Evolutionary conservation across 495 filamentous ascomycete genomes (phyloP).

Genomic region (Penicillium parvum): DNA sequence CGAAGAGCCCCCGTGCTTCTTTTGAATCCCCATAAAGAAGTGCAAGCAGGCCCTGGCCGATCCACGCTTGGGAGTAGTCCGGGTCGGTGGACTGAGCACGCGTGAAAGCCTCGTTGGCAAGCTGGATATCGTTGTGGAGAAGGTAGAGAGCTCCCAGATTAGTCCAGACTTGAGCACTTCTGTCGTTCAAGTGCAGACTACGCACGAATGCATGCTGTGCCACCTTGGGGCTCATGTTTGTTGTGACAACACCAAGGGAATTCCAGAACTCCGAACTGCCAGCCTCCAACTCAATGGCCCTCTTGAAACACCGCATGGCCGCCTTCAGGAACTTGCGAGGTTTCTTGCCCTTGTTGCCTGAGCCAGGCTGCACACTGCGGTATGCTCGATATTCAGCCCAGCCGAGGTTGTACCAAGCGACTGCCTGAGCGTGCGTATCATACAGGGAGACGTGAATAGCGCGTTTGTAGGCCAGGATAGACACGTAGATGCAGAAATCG

Average conservation of each 20-base stretch:
- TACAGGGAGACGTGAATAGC: constrained; percentile 67
- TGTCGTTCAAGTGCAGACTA: constrained; percentile 87
- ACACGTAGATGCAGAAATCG: constrained; percentile 52
- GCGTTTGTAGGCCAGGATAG: constrained; percentile 82
- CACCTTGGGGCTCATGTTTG: constrained; percentile 75
- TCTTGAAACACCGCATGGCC: constrained; percentile 89
- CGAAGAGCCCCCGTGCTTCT: constrained; percentile 80
- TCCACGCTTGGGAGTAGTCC: constrained; percentile 87
- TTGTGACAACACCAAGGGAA: constrained; percentile 85
- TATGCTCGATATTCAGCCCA: constrained; percentile 87
- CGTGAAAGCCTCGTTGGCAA: constrained; percentile 86
- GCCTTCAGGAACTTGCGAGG: constrained; percentile 67
- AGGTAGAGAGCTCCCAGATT: constrained; percentile 86
- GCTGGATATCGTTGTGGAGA: constrained; percentile 70
- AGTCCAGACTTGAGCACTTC: constrained; percentile 76
- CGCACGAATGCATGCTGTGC: constrained; percentile 94
- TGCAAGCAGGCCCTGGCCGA: constrained; percentile 86
- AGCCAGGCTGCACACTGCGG: constrained; percentile 47
- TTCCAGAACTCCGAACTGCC: constrained; percentile 99
- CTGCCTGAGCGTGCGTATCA: constrained; percentile 86
- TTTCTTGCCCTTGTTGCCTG: constrained; percentile 35
- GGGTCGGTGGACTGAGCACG: constrained; percentile 91
- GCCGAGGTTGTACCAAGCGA: constrained; percentile 94
- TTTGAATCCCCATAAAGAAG: constrained; percentile 63
- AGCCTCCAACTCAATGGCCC: constrained; percentile 91